A percentile compares a stretch with the other conserved stretches of the same genome.
Evolutionary conservation across 495 filamentous ascomycete genomes (phyloP).

Genomic region (Entonaema liquescens): DNA sequence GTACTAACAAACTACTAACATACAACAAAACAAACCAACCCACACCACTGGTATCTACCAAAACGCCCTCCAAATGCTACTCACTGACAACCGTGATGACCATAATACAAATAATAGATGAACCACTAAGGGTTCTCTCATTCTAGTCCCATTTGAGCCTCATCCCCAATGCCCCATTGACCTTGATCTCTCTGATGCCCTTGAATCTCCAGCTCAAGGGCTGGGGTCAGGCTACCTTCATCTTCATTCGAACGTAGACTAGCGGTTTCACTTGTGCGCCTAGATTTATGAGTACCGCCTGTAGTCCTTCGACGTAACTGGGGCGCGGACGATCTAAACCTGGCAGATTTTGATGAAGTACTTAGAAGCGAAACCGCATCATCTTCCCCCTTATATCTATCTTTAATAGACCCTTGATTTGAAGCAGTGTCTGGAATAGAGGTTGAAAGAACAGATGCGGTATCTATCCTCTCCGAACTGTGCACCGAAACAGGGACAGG

Average conservation of each 20-base stretch:
- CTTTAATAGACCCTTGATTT: slow-evolving; percentile 14
- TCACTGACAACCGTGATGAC: neutral
- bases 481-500: slow-evolving; percentile 18
- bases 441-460: slow-evolving; percentile 6
- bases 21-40: slow-evolving; percentile 9
- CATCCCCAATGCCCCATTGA: slow-evolving; percentile 65
- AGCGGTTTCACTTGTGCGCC: slow-evolving; percentile 47
- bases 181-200: slow-evolving; percentile 53
- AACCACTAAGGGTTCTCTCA: slow-evolving; percentile 21
- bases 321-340: slow-evolving; percentile 32
- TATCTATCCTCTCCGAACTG: slow-evolving; percentile 23
- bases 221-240: slow-evolving; percentile 44
- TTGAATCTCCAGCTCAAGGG: slow-evolving; percentile 52
- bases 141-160: slow-evolving; percentile 62
- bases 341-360: slow-evolving; percentile 43
- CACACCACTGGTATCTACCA: slow-evolving; percentile 45
- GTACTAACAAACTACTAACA: neutral
- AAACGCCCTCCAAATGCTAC: slow-evolving; percentile 42
- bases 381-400: slow-evolving; percentile 35
- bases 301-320: slow-evolving; percentile 41
- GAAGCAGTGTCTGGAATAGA: slow-evolving; percentile 26
- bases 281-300: slow-evolving; percentile 42
- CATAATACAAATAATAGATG: neutral
- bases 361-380: slow-evolving; percentile 46
- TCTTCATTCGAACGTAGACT: slow-evolving; percentile 50